A percentile compares a stretch with the other conserved stretches of the same genome.
Conservation (phyloP, 306 rosid species). For the Dalbergia cochinchinensis region DNA sequence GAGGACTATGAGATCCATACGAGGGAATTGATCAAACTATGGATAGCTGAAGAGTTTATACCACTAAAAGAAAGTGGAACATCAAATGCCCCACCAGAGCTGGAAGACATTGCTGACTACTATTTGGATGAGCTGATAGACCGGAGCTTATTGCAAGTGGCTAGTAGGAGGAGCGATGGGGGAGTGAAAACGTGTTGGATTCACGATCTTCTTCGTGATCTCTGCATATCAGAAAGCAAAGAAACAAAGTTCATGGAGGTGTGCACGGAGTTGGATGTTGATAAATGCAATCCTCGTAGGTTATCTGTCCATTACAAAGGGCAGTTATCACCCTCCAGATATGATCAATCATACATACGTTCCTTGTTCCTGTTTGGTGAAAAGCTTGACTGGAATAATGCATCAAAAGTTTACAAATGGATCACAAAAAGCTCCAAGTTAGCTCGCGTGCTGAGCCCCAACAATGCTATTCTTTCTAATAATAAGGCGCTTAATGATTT, state of each 20-base stretch:
- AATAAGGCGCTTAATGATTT: neutral
- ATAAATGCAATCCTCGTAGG: neutral
- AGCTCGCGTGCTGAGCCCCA: neutral
- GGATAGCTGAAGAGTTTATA: conserved; percentile 33
- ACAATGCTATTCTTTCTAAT: neutral
- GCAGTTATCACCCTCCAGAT: neutral
- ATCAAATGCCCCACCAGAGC: neutral
- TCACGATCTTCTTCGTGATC: neutral
- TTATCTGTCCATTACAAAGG: conserved; percentile 2
- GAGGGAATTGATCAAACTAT: conserved; percentile 3
- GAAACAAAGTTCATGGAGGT: neutral
- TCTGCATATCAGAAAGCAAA: conserved; percentile 27
- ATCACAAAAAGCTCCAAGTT: neutral
- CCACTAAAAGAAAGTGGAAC: neutral
- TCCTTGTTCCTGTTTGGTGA: neutral
- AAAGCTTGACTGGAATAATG: neutral
- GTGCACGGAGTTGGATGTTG: neutral
- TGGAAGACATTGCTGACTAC: neutral
- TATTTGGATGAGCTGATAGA: conserved; percentile 37
- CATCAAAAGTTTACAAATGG: neutral
- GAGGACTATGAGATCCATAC: neutral
- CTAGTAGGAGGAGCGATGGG: conserved; percentile 10
- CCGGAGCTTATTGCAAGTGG: conserved; percentile 7
- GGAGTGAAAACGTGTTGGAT: conserved; percentile 35
- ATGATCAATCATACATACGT: too few species aligned